Base-by-base conservation (phyloP, 1,284 basidiomycete species). In the Trichosporon ovoides region DNA sequence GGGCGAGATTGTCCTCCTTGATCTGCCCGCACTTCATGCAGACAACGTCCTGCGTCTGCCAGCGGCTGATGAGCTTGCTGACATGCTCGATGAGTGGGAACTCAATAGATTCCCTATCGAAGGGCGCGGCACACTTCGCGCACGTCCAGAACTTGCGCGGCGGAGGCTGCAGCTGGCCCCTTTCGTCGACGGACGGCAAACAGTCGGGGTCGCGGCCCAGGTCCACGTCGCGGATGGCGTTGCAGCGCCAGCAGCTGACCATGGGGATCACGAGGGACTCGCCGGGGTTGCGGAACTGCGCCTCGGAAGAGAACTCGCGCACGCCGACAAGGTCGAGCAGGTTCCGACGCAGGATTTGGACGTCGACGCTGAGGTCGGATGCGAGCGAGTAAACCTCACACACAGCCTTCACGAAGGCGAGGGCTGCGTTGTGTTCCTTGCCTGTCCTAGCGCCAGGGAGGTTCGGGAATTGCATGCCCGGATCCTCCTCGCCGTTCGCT, bases 201-300 rank as follows among this genome's bases (percentile, higher is more conserved):
- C 96, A 82, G 62, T 93, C 90, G 7, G 86, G 82, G 74, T 97
- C 94, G n/a, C 94, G 84, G 72, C 93, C 96, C 65, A 98, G 87
- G 74, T 98, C 95, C 65, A 98, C 89, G 74, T 94, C 91, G 18
- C 90, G 85, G 60, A 95, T 83, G 20, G 83, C 81, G 75, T 94
- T 94, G 79, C 96, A 99, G 69, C 88, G 85, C 55, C 83, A 84
- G 75, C 96, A 98, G 24, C 94, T 89, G 24, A 98, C 88, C 72
- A 91, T 90, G 22, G 87, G 82, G 22, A 98, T 78, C 65, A 88
- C 87, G 62, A 98, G 84, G 3, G 91, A 86, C 70, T 96, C 88
- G 79, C 95, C 98, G 0, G 95, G 95, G 71, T 97, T 95, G 57
- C 85, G 84, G 81, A 94, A 97, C 0, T 82, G 76, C 2, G 92